These are phyloP conservation scores for Phialophora chinensis DNA, from an alignment of 2,329 filamentous ascomycete species.

Conservation along the genomic window DNA sequence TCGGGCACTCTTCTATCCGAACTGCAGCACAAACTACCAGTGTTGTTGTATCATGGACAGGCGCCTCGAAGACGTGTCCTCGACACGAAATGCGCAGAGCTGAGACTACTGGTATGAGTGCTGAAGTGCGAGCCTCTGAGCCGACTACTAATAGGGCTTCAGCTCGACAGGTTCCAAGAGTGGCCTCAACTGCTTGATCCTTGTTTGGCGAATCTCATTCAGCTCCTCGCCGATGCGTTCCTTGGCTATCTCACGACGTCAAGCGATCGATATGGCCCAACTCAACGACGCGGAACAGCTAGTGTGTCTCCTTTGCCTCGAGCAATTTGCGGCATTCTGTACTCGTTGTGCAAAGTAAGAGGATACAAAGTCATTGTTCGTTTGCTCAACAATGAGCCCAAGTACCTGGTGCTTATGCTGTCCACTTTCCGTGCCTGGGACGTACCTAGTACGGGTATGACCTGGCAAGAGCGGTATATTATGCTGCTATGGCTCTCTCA, in stretches of 20 bases:
- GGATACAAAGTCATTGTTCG: constrained; percentile 90
- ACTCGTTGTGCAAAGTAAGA: constrained; percentile 91
- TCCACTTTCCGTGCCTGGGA: constrained; percentile 43
- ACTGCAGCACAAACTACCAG: constrained; percentile 50
- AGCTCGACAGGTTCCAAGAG: constrained; percentile 90
- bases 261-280: constrained; percentile 32
- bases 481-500: constrained; percentile 87
- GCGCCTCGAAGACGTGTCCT: constrained; percentile 29
- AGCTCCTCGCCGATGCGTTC: constrained; percentile 76
- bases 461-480: constrained; percentile 89
- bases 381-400: constrained; percentile 89
- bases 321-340: constrained; percentile 80
- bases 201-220: constrained; percentile 76
- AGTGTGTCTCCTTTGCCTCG: constrained; percentile 61
- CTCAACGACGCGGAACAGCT: constrained; percentile 46
- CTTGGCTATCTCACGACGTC: constrained; percentile 50
- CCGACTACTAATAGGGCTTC: constrained; percentile 26
- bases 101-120: constrained; percentile 37
- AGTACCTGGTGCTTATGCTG: constrained; percentile 80
- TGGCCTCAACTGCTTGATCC: constrained; percentile 91
- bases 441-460: constrained; percentile 52
- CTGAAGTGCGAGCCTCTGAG: constrained; percentile 1
- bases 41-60: constrained; percentile 44
- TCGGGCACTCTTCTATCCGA: constrained; percentile 53
- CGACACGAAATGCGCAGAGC: constrained; percentile 25